Base-by-base conservation (phyloP, 2,329 filamentous ascomycete genomes). In the Alternaria dauci region DNA sequence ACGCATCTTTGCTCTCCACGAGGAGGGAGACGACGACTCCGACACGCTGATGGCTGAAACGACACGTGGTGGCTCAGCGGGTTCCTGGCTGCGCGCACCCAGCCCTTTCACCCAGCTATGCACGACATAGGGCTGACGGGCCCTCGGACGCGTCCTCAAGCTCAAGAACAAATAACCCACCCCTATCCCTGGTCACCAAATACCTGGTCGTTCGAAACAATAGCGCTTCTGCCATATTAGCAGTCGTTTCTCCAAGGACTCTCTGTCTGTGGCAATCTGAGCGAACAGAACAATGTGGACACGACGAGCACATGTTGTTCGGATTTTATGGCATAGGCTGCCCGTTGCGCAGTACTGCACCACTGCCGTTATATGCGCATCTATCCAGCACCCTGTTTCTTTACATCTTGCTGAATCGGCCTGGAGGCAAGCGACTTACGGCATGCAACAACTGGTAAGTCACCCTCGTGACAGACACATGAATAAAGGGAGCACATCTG, bases 1-100 rank as follows among this genome's bases (percentile, higher is more conserved):
- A 11, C n/a, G 14, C 23, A 14, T 32, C 20, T 48, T 5, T 28
- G 26, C 7, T 38, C 28, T 23, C 41, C 47, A 26, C 20, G 8
- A 14, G 16, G 11, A 5, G 38, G 39, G 34, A 50, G 36, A 58
- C 52, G 52, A 47, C 9, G 26, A 16, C 23, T 52, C 43, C 18
- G 41, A 47, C n/a, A 20, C 18, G 34, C 26, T 44, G 28, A 20
- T 36, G 25, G 44, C 52, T 56, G 58, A 57, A 51, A 51, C 53
- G 54, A 36, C 53, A 60, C 53, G 53, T 60, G 58, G 41, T 52
- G 58, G 58, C 58, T 56, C 8, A 59, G 52, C 52, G 11, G 18
- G n/a, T 11, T 46, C 25, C 28, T 43, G 34, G 48, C 44, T 34
- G 38, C 38, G 18, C 25, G 25, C 41, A 11, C 1, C 16, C 36